Evolutionary conservation across 2,329 filamentous ascomycete genomes (phyloP).

Genomic region (Trichophyton benhamiae): DNA sequence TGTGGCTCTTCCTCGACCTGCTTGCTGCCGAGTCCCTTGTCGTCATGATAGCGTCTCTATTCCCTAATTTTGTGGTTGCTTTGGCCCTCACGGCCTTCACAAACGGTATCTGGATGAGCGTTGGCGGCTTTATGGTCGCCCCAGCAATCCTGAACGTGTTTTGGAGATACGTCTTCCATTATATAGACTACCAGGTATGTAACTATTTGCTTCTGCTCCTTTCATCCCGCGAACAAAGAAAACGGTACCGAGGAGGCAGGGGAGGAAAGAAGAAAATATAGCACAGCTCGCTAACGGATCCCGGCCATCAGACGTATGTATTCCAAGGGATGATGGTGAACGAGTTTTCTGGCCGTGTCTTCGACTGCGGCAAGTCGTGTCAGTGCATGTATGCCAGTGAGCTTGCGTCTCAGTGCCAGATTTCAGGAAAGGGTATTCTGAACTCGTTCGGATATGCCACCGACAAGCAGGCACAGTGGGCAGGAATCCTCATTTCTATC

Average conservation of each 20-base stretch:
- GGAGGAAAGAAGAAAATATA: background rate
- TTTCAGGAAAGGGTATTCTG: conserved; percentile 59
- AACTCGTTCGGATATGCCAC: conserved; percentile 56
- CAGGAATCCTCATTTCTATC: conserved; percentile 67
- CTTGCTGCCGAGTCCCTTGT: conserved; percentile 72
- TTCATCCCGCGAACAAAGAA: background rate
- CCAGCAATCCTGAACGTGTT: conserved; percentile 64
- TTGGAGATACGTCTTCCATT: conserved; percentile 78
- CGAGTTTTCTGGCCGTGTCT: conserved; percentile 57
- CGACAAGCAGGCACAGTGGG: conserved; percentile 53
- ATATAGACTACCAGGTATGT: conserved; percentile 66
- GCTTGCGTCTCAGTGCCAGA: conserved; percentile 52
- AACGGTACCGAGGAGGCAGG: background rate
- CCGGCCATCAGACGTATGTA: conserved; percentile 48
- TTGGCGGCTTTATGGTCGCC: conserved; percentile 69
- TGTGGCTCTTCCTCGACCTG: conserved; percentile 78
- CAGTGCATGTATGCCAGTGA: conserved; percentile 60
- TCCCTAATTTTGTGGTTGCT: conserved; percentile 68
- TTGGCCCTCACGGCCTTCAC: conserved; percentile 72
- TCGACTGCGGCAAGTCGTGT: conserved; percentile 47
- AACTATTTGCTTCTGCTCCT: background rate
- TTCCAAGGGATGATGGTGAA: conserved; percentile 93
- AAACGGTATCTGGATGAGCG: conserved; percentile 82
- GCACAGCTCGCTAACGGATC: background rate
- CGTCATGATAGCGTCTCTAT: conserved; percentile 58